A percentile compares a stretch with the other conserved stretches of the same genome.
phyloP scores from a whole-genome alignment of 2,329 filamentous ascomycete species.

The Ceratocystiopsis sp. region DNA sequence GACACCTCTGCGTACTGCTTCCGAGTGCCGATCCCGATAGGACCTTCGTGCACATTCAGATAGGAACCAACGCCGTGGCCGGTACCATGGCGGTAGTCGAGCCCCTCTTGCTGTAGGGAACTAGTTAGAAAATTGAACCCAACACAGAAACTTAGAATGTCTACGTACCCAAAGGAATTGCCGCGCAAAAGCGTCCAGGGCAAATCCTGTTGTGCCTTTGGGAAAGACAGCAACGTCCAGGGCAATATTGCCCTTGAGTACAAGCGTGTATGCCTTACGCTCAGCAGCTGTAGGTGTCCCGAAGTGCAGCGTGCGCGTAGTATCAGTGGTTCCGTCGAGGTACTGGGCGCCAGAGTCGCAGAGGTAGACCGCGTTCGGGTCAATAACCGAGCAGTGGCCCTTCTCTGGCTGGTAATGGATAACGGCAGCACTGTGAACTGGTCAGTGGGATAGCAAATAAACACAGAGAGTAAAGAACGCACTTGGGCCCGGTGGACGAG shows the following conservation, averaged over 20 bases:
- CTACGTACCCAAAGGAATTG: conserved; percentile 75
- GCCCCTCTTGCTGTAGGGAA: conserved; percentile 42
- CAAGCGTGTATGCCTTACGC: conserved; percentile 78
- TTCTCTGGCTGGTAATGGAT: conserved; percentile 91
- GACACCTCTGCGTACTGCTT: conserved; percentile 85
- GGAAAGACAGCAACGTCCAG: conserved; percentile 79
- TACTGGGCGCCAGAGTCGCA: conserved; percentile 98
- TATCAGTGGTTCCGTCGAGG: conserved; percentile 87
- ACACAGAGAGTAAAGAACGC: conserved; percentile 15
- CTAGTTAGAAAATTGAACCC: too few relatives aligned
- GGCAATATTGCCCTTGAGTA: conserved; percentile 85
- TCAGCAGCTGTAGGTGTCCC: conserved; percentile 69
- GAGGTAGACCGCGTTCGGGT: conserved; percentile 74
- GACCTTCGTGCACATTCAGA: conserved; percentile 92
- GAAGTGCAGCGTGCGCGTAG: conserved; percentile 85
- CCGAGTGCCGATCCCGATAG: conserved; percentile 86
- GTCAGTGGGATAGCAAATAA: not conserved
- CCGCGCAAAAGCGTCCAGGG: conserved; percentile 71
- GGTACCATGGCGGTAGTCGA: conserved; percentile 93
- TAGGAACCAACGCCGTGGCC: conserved; percentile 92
- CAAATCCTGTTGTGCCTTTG: conserved; percentile 87
- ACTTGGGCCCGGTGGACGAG: conserved; percentile 73
- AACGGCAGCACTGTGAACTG: conserved; percentile 56
- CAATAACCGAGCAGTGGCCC: conserved; percentile 65
- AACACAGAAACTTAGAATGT: not conserved